Conservation (phyloP, 371 early-diverging fungal genomes). For the Mucor irregularis region DNA sequence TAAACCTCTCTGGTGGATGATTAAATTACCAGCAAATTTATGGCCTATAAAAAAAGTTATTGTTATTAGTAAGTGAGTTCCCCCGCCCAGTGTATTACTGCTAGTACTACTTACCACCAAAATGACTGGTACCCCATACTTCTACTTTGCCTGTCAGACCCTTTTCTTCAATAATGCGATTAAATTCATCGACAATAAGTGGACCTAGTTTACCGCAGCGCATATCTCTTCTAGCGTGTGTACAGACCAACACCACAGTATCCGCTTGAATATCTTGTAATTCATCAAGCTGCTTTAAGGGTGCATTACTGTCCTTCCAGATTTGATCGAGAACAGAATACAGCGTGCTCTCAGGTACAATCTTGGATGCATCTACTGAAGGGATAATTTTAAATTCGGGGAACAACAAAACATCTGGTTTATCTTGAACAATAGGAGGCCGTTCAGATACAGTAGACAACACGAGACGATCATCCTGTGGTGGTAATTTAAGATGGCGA, state of each 20-base stretch:
- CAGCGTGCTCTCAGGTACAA: slow-evolving; percentile 7
- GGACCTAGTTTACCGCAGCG: slow-evolving; percentile 50
- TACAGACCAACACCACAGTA: slow-evolving; percentile 46
- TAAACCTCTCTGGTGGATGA: slow-evolving; percentile 46
- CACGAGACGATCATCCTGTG: neutral
- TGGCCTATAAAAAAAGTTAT: slow-evolving; percentile 31
- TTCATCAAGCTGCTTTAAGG: slow-evolving; percentile 3
- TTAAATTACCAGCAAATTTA: slow-evolving; percentile 52
- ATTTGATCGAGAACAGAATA: slow-evolving; percentile 20
- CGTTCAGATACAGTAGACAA: slow-evolving; percentile 33
- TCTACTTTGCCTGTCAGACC: slow-evolving; percentile 30
- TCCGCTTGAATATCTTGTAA: slow-evolving; percentile 26
- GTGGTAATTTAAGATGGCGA: neutral
- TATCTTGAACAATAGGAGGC: neutral
- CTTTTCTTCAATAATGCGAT: slow-evolving; percentile 23
- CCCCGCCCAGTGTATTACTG: neutral
- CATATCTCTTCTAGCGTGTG: slow-evolving; percentile 44
- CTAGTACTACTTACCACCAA: slow-evolving; percentile 43
- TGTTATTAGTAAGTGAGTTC: neutral
- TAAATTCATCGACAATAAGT: slow-evolving; percentile 41
- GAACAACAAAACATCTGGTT: slow-evolving; percentile 35
- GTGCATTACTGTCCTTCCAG: slow-evolving; percentile 25
- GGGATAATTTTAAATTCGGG: slow-evolving; percentile 41
- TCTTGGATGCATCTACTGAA: slow-evolving; percentile 2
- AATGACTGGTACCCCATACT: slow-evolving; percentile 51